Evolutionary conservation across 208 protist genomes (phyloP).

Genomic region (Leishmania turanica): DNA sequence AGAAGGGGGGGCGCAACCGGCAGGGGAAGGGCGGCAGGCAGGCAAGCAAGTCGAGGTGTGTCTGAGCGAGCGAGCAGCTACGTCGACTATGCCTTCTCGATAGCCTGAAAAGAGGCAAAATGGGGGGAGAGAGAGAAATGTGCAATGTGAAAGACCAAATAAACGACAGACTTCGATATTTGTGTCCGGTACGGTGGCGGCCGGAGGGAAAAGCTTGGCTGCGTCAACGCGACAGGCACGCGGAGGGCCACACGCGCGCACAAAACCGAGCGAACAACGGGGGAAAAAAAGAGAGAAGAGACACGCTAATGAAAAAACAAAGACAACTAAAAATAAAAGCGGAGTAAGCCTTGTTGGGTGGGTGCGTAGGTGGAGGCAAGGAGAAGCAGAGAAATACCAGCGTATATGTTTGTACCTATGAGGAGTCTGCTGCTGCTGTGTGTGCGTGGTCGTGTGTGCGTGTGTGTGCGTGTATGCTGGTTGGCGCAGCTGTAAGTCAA

Average conservation of each 20-base stretch:
- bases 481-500: neutral
- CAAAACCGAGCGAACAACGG: neutral
- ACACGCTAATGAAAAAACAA: neutral
- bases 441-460: neutral
- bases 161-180: neutral
- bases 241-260: neutral
- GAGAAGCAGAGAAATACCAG: neutral
- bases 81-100: neutral
- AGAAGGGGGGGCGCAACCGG: neutral
- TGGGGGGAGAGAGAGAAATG: neutral
- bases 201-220: neutral
- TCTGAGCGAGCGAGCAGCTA: neutral
- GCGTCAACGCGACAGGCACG: neutral
- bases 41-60: neutral
- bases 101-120: neutral
- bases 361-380: neutral
- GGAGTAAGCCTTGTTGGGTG: neutral
- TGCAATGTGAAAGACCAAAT: neutral
- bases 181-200: neutral
- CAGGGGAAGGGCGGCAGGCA: neutral
- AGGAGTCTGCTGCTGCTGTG: neutral
- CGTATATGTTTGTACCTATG: neutral
- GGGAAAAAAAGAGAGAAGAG: neutral
- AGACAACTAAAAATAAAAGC: neutral
- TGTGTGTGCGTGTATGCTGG: neutral